These are phyloP conservation scores for Phytophthora fragariae DNA, from an alignment of 352 stramenopile genomes.

Conservation along the genomic window DNA sequence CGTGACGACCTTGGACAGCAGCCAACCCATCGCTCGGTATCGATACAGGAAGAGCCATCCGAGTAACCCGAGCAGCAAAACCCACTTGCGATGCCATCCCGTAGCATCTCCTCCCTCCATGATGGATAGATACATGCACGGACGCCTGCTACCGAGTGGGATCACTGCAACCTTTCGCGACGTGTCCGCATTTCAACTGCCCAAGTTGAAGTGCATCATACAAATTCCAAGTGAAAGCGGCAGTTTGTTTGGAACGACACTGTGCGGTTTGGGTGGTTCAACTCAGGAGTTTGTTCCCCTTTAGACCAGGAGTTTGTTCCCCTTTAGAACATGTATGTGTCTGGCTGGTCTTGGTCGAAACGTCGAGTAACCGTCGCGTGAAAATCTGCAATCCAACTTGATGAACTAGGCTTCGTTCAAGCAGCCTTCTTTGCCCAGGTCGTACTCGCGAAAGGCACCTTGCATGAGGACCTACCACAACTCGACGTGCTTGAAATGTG, in stretches of 20 bases:
- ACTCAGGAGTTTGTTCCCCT: no score
- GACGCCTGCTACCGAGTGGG: not conserved
- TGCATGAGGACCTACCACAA: conserved; percentile 32
- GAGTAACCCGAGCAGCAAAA: conserved; percentile 48
- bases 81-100: conserved; percentile 73
- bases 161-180: conserved; percentile 35
- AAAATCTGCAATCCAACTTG: conserved; percentile 46
- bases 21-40: conserved; percentile 59
- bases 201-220: conserved; percentile 1
- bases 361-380: conserved; percentile 40
- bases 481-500: not conserved
- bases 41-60: conserved; percentile 63
- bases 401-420: conserved; percentile 58
- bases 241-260: not conserved
- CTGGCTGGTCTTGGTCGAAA: conserved; percentile 59
- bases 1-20: conserved; percentile 54
- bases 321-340: conserved; percentile 7
- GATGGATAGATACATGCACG: conserved; percentile 11
- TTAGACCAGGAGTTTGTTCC: no score
- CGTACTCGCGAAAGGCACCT: conserved; percentile 59
- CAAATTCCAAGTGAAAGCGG: not conserved
- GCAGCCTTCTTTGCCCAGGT: conserved; percentile 45
- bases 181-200: conserved; percentile 13
- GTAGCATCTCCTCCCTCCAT: conserved; percentile 31
- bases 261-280: no score